Evolutionary conservation across 2,329 filamentous ascomycete species (phyloP), one percentile per base, ranked within the genome.

Genomic region (Huntiella bhutanensis): DNA sequence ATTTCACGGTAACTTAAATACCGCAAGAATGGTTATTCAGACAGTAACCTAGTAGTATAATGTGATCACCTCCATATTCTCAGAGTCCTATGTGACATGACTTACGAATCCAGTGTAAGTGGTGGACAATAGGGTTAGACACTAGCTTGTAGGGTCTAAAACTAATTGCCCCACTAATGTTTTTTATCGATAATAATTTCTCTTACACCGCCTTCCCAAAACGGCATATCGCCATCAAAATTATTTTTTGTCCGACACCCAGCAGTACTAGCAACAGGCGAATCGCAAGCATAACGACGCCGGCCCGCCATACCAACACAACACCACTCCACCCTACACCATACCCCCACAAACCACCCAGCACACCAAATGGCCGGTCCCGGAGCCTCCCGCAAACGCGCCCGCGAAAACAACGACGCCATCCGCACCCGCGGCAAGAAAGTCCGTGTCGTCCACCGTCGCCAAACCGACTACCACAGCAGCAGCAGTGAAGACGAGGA

Each of bases 381-480:
- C 8, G 41, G 45, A 16, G 41, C 41, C 35, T 41, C 45, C 17
- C 60, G 59, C 40, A 64, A 63, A 52, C 55, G 61, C 32, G 53
- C 57, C 41, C 54, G 55, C 13, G 57, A 55, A 42, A 58, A 59
- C 42, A 38, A 48, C 22, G 59, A 59, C 33, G 53, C 55, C 2
- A 56, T 58, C 39, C 61, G 65, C 11, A 69, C 69, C 0, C 59
- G 60, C 16, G 41, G 41, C 41, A 75, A 75, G 61, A 73, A 64
- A 58, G 37, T 22, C 32, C 41, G 38, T 10, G 17, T 46, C 3
- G 33, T 37, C 13, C 57, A 59, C 43, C 65, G 62, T 51, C 52
- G 55, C 59, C 62, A 66, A 49, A 54, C 66, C 49, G 60, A 64
- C 47, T 71, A 73, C 58, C 62, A 71, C 58, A 72, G 69, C 62